Base-by-base conservation (phyloP, 257 asterid species). In the Cordia subcordata region DNA sequence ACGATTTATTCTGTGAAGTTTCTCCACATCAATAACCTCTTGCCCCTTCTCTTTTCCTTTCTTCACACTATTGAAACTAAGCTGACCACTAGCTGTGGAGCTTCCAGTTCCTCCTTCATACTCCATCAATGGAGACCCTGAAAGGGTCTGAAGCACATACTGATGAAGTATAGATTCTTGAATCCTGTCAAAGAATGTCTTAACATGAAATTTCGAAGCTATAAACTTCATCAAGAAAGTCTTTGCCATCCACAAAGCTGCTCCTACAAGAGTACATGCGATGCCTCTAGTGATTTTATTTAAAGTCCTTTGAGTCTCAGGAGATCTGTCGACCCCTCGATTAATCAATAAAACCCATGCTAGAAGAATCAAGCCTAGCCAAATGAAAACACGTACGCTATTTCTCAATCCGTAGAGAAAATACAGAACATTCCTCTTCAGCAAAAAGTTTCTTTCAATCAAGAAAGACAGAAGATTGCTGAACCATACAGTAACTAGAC, bases 361-460 rank as follows among this genome's bases (percentile, higher is more conserved):
- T 33, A 53, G 5, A 32, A 73, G 71, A 39, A 73, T 73, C n/a
- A 68, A 58, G 15, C 53, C 50, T 40, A 73, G n/a, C 78, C 78
- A 73, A 49, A 67, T 58, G 11, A 53, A 60, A 4, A 71, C 55
- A 10, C 61, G 49, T 18, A 72, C 77, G 33, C 68, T 59, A 19
- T 52, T 57, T 40, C 65, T 73, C 50, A 73, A n/a, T 15, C 70
- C 74, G 32, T 67, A 65, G 16, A 63, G 32, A 27, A 73, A 73
- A 44, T 73, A 73, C 33, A 73, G 27, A 27, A 73, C 67, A 15
- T 56, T 73, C 54, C 63, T 71, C 27, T 53, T 62, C 4, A 72
- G 66, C 58, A 72, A 15, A 49, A 50, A 72, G 52, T 72, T 72
- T 19, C 33, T 57, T 51, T 67, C 77, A 12, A 72, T 52, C 77